These are phyloP conservation scores for Arthrobotrys musiformis DNA, from an alignment of 2,329 filamentous ascomycete genomes.

Conservation along the genomic window DNA sequence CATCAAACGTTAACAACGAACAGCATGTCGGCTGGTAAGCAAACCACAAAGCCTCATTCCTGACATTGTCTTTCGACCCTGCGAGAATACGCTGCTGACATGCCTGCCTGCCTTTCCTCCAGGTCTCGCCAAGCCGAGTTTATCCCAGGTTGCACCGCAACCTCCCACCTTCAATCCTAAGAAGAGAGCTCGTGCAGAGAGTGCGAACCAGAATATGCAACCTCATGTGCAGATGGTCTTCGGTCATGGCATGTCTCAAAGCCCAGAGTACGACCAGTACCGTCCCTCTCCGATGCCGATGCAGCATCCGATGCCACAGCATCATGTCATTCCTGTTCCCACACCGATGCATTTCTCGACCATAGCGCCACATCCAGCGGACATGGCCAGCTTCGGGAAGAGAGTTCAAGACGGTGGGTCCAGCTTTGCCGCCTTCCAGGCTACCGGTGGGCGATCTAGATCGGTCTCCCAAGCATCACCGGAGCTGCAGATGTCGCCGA, in stretches of 20 bases:
- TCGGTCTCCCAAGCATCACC: constrained; percentile 49
- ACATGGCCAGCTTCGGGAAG: constrained; percentile 52
- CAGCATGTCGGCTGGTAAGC: constrained; percentile 51
- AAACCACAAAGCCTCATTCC: neutral
- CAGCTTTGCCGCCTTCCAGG: constrained; percentile 49
- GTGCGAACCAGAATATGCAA: constrained; percentile 30
- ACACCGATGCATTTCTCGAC: constrained; percentile 51
- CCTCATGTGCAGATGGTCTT: constrained; percentile 42
- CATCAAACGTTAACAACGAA: constrained; percentile 50
- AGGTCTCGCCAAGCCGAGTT: constrained; percentile 40
- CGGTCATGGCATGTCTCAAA: constrained; percentile 45
- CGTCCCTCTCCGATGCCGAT: constrained; percentile 45
- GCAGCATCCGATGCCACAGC: constrained; percentile 38
- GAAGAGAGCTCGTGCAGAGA: constrained; percentile 38
- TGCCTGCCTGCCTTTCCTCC: neutral
- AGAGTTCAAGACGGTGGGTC: constrained; percentile 42
- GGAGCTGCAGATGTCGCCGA: constrained; percentile 47
- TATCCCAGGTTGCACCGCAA: constrained; percentile 37
- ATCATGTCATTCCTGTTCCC: constrained; percentile 38
- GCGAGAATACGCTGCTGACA: neutral
- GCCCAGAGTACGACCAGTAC: constrained; percentile 50
- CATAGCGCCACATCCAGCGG: constrained; percentile 37
- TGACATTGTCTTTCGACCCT: neutral
- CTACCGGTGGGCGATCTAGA: constrained; percentile 38
- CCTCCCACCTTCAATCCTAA: constrained; percentile 35